Evolutionary conservation across 73 alveolate species (phyloP).

Genomic region (Diophrys sp.): DNA sequence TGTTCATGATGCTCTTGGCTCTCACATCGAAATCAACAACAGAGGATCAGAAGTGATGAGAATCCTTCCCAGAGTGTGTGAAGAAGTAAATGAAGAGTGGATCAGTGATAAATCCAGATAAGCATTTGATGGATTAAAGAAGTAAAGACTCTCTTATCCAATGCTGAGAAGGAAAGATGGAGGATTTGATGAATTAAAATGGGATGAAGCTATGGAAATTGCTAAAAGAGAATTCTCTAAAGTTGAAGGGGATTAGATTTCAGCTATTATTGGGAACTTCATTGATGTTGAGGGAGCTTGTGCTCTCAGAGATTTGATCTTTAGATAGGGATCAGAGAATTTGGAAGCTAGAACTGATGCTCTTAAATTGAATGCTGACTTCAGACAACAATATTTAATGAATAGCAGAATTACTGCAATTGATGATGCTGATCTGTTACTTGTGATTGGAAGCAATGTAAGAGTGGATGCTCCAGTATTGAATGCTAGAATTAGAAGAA

Average conservation of each 20-base stretch:
- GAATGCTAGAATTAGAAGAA: conserved; percentile 75
- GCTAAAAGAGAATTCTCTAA: conserved; percentile 50
- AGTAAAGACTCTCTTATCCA: conserved; percentile 72
- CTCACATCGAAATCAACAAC: conserved; percentile 66
- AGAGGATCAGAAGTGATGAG: conserved; percentile 87
- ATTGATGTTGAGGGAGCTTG: conserved; percentile 74
- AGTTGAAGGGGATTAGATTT: conserved; percentile 70
- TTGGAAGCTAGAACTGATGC: conserved; percentile 67
- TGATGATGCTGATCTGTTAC: conserved; percentile 80
- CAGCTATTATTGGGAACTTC: conserved; percentile 81
- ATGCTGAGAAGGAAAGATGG: conserved; percentile 60
- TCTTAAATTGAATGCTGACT: conserved; percentile 63
- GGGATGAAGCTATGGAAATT: conserved; percentile 74
- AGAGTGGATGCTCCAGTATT: conserved; percentile 73
- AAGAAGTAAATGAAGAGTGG: conserved; percentile 91
- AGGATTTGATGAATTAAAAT: conserved; percentile 59
- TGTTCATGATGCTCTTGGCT: conserved; percentile 74
- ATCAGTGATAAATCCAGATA: conserved; percentile 77
- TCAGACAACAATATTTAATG: conserved; percentile 76
- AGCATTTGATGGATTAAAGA: conserved; percentile 84
- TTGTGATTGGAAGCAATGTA: conserved; percentile 76
- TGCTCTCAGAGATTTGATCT: conserved; percentile 73
- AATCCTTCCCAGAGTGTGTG: conserved; percentile 83
- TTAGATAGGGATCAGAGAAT: conserved; percentile 71
- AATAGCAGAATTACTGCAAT: conserved; percentile 79